Base-by-base conservation (phyloP, 2,329 filamentous ascomycete species). In the Trichoderma sp. region DNA sequence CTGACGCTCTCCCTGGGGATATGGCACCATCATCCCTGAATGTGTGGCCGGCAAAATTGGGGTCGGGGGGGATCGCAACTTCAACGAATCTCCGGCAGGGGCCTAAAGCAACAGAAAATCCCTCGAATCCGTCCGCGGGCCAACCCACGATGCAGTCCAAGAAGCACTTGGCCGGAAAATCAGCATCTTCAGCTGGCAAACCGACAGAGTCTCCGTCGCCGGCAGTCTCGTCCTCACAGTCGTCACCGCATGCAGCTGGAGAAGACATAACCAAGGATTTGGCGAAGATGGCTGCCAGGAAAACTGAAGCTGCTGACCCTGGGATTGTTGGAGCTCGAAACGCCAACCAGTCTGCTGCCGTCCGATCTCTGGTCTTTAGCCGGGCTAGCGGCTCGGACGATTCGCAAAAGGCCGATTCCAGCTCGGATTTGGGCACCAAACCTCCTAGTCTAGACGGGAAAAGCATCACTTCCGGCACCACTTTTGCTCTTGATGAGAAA, bases 401-500 rank as follows among this genome's bases (percentile, higher is more conserved):
- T 55, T 86, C 84, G 15, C 83, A 83, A 69, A 81, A 81, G 72
- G 83, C 84, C 48, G 87, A 89, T 73, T 89, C 86, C 2, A 84
- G 79, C 70, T 89, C 86, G 3, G 87, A 89, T 64, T 77, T 88
- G 30, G 86, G 82, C 45, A 93, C 89, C 3, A 97, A 97, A 77
- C 91, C 92, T 59, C 90, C 92, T 43, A 97, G 93, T 74, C 83
- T 97, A 47, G 94, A 97, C 75, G 93, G 91, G 56, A 97, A 97
- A 79, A 97, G 93, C 75, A 91, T 96, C 71, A 92, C 92, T 5
- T 98, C 94, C 28, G 92, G 92, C 17, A 96, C 92, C 5, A 97
- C 94, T 0, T 97, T 97, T 78, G 93, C 92, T n/a, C 82, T 97
- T 74, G 94, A 98, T 72, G 94, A 98, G 77, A 97, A 97, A 76